These are phyloP conservation scores for Plasmodium reichenowi DNA, from an alignment of 169 alveolate species.

Conservation along the genomic window DNA sequence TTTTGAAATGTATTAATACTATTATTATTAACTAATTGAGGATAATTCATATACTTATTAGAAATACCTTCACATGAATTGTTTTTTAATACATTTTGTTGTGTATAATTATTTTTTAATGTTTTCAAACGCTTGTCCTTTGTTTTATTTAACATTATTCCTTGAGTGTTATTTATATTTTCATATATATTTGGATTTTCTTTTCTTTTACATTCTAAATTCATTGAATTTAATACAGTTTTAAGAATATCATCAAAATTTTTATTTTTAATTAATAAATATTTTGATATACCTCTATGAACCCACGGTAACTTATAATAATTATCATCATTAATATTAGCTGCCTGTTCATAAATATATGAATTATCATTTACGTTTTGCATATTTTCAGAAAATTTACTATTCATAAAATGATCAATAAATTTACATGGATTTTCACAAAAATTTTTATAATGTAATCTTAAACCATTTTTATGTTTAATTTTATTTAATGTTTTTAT, in stretches of 20 bases:
- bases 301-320: constrained; percentile 76
- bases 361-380: constrained; percentile 41
- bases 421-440: constrained; percentile 75
- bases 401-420: constrained; percentile 75
- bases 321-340: constrained; percentile 70
- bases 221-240: constrained; percentile 68
- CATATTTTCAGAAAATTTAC: constrained; percentile 52
- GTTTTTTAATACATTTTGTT: constrained; percentile 24
- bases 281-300: constrained; percentile 75
- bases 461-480: constrained; percentile 62
- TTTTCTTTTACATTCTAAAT: constrained; percentile 58
- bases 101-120: constrained; percentile 15
- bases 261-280: constrained; percentile 60
- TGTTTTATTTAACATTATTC: constrained; percentile 8
- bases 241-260: constrained; percentile 73
- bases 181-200: constrained; percentile 16
- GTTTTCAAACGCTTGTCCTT: constrained; percentile 21
- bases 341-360: constrained; percentile 73
- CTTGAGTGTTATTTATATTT: constrained; percentile 31
- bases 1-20: constrained; percentile 8
- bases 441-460: constrained; percentile 61
- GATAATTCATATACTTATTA: constrained; percentile 61
- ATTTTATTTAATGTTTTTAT: constrained; percentile 62
- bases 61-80: constrained; percentile 30
- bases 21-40: constrained; percentile 26